Evolutionary conservation across 2,329 filamentous ascomycete genomes (phyloP), one percentile per base, ranked within the genome.

Genomic region (Trichoderma pleuroti): DNA sequence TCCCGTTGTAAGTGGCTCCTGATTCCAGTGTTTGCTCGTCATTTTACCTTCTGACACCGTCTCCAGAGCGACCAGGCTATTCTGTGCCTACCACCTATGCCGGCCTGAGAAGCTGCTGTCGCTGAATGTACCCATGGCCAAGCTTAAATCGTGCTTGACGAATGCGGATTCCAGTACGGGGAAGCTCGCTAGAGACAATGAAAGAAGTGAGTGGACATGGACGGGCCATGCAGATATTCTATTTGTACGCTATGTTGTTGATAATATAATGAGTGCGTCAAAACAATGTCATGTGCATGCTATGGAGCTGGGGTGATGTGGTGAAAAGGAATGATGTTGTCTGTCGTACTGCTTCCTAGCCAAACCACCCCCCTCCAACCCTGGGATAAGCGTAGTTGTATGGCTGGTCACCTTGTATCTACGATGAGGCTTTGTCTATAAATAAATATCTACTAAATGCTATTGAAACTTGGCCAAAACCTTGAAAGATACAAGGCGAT

Each of bases 1-100:
- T 7, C 72, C 73, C 4, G 12, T 73, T 28, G 71, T 74, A 70
- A 70, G 62, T 66, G 6, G 4, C 10, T 2, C 12, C 32, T 21
- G 14, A 18, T 8, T 36, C 21, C 10, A 28, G 21, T 57, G 8
- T 26, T 30, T 21, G 12, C 24, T 28, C 16, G 3, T 1, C 12
- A 4, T n/a, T 39, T 34, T 26, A 7, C n/a, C 5, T 18, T 28
- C 32, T 42, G 6, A 66, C 28, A 49, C 5, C 9, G 4, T 14
- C 5, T 67, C 4, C 28, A 70, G 68, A 39, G 39, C 10, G 70
- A 72, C 46, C 49, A 56, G 32, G 34, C n/a, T 42, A 28, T 70
- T 26, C 60, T 71, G n/a, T 71, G 66, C 60, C 57, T 63, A 42
- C 9, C 1, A 4, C 12, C 57, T 14, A n/a, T n/a, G n/a, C 18